A percentile compares a stretch with the other conserved stretches of the same genome.
Conservation (phyloP, 1,284 basidiomycete genomes). For the Irpex sp. region DNA sequence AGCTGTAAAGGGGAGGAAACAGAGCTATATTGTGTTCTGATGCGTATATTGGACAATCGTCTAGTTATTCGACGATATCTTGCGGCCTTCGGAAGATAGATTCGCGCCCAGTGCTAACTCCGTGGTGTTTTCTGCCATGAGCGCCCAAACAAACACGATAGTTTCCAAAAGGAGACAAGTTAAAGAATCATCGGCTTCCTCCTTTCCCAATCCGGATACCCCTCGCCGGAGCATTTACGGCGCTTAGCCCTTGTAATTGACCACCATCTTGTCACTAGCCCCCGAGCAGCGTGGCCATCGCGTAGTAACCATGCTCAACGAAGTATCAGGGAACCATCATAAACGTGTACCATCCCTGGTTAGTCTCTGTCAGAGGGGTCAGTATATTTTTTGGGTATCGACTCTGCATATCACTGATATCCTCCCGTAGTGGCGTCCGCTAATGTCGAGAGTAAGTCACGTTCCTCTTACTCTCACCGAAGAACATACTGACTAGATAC, state of each 20-base stretch:
- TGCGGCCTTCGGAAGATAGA: neutral
- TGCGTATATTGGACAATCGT: too few relatives aligned
- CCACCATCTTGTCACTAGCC: conserved; percentile 3
- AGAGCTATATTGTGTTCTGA: neutral
- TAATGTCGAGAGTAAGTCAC: conserved; percentile 51
- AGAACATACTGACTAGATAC: neutral
- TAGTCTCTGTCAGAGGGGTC: conserved; percentile 34
- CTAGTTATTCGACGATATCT: neutral
- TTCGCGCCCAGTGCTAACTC: neutral
- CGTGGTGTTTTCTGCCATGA: neutral
- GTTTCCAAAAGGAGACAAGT: conserved; percentile 2
- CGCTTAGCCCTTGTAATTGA: conserved; percentile 6
- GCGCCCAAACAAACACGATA: conserved; percentile 4
- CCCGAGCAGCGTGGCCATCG: neutral
- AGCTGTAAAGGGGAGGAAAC: too few relatives aligned
- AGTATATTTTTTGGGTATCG: too few relatives aligned
- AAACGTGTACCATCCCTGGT: conserved; percentile 37
- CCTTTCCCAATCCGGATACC: conserved; percentile 5
- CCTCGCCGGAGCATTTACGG: conserved; percentile 5
- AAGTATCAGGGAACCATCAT: neutral
- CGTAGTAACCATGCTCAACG: conserved; percentile 4
- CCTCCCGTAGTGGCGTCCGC: conserved; percentile 41
- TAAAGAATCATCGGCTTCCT: conserved; percentile 9
- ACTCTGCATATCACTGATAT: too few relatives aligned
- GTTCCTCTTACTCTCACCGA: neutral